These are phyloP conservation scores for Cytidiella melzeri DNA, from an alignment of 768 basidiomycete species.

Conservation along the genomic window DNA sequence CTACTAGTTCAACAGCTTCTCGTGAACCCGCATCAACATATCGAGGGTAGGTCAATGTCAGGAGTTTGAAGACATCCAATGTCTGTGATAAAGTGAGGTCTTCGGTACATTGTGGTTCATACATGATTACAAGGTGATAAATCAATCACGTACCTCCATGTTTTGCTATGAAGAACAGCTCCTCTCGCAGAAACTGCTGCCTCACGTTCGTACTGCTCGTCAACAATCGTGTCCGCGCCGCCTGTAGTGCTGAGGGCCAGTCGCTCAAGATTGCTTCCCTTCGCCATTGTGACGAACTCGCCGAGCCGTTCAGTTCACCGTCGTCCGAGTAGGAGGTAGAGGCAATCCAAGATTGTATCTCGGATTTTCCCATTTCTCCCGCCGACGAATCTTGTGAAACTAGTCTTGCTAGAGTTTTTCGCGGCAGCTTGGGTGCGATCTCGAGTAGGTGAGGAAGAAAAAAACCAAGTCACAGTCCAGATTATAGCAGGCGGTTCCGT, in stretches of 20 bases:
- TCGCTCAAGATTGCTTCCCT: conserved; percentile 46
- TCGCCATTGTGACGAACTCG: conserved; percentile 35
- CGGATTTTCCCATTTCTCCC: conserved; percentile 34
- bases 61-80: conserved; percentile 64
- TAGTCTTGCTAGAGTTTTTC: conserved; percentile 2
- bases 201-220: conserved; percentile 49
- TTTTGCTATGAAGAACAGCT: conserved; percentile 49
- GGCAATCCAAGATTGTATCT: conserved; percentile 62
- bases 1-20: conserved; percentile 64
- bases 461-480: not conserved
- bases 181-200: conserved; percentile 55
- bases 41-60: conserved; percentile 72
- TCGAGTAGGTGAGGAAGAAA: not conserved
- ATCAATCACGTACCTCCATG: conserved; percentile 45
- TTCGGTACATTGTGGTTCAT: conserved; percentile 23
- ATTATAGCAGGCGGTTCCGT: not conserved
- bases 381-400: conserved; percentile 9
- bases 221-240: conserved; percentile 46
- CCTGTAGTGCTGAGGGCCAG: conserved; percentile 49
- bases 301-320: conserved; percentile 13
- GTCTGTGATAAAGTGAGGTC: conserved; percentile 56
- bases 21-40: conserved; percentile 70
- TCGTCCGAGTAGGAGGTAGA: conserved; percentile 28
- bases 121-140: not conserved
- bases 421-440: conserved; percentile 6